A percentile compares a stretch with the other conserved stretches of the same genome.
Conservation (phyloP, 2,329 filamentous ascomycete genomes). For the Trichoderma guizhouense region DNA sequence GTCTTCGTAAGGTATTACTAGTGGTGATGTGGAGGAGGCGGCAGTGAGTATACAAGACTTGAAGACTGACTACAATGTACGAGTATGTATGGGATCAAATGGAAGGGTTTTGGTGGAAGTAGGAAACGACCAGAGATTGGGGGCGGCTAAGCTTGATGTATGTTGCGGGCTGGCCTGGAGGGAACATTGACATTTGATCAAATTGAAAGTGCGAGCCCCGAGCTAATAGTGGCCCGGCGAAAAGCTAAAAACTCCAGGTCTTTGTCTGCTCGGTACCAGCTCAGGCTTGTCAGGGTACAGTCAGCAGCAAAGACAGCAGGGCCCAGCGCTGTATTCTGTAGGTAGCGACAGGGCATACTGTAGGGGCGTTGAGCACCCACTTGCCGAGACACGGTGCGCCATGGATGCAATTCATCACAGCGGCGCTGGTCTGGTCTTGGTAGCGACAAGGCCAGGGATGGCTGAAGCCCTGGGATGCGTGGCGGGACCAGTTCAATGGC, state of each 20-base stretch:
- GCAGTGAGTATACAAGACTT: background rate
- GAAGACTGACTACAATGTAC: background rate
- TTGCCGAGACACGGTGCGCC: slow-evolving; percentile 6
- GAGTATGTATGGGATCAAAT: background rate
- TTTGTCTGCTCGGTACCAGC: background rate
- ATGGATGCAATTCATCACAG: background rate
- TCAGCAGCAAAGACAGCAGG: background rate
- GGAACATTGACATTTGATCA: background rate
- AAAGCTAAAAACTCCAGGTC: background rate
- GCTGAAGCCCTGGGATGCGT: background rate
- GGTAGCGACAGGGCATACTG: background rate
- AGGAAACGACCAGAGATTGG: background rate
- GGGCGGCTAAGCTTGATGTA: slow-evolving; percentile 1
- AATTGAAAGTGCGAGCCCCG: background rate
- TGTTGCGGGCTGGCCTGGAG: background rate
- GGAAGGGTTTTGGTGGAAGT: background rate
- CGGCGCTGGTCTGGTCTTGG: background rate
- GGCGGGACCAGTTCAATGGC: background rate
- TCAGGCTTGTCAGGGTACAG: background rate
- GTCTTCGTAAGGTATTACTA: background rate
- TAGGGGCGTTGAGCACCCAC: background rate
- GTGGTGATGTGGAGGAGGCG: background rate
- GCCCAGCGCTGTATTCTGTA: background rate
- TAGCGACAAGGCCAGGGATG: background rate
- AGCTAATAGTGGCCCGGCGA: background rate